Base-by-base conservation (phyloP, 345 rosid genomes). In the Linum trigynum region DNA sequence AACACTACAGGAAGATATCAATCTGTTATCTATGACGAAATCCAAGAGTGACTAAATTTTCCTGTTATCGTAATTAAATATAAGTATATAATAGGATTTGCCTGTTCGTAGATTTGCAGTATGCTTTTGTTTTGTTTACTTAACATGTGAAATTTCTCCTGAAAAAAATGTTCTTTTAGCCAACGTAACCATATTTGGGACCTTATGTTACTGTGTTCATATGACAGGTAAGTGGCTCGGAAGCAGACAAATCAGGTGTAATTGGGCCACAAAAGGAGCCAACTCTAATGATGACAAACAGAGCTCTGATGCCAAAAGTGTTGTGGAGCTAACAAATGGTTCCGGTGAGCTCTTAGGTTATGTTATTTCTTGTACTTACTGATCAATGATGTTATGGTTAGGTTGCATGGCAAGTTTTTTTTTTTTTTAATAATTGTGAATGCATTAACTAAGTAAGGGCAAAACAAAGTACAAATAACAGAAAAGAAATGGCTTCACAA, bases 191-290 rank as follows among this genome's bases (percentile, higher is more conserved):
- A 23, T 57, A 17, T 37, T 57, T 37, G 36, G 16, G 61, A 3
- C 37, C 7, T 57, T 12, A 17, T n/a, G 42, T 11, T 2, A n/a
- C 3, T 39, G 11, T 62, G 3, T 61, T 65, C 53, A 14, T 65
- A 41, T 48, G 17, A 63, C 61, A 69, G 65, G 65, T 3, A 62
- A 62, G 65, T 62, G 65, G 65, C 65, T 62, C n/a, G 65, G 65
- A 62, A 62, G 65, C 48, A 62, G 65, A 62, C 65, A 62, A 43
- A 62, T 62, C 14, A 39, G 65, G 10, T 62, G 65, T 15, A 62
- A 62, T 16, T 62, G 65, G 65, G 65, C 65, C n/a, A 62, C 48
- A 15, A 62, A 62, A 62, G 65, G 65, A 9, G 50, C 65, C 41
- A 39, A 8, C 41, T 15, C 65, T 39, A 62, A 39, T 62, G 65